Evolutionary conservation across 176 grass and related monocot species (phyloP), one percentile per base, ranked within the genome.

Genomic region (Lolium perenne): DNA sequence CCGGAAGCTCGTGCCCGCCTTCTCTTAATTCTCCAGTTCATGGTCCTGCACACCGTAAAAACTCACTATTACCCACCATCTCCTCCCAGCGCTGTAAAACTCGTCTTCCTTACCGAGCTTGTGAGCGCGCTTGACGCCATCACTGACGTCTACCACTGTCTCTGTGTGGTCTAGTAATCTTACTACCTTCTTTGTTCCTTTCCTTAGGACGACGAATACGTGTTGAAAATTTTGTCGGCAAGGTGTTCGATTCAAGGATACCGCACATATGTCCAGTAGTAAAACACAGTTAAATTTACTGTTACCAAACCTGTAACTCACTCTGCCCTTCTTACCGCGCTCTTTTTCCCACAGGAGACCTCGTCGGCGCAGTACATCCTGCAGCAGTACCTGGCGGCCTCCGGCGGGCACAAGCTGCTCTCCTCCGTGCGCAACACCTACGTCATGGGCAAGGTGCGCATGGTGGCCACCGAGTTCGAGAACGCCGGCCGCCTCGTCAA

Each of bases 281-380:
- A 81, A 86, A 85, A 70, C 41, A 69, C 22, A 10, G 20, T 20
- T 61, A 59, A 38, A 38, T 63, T 78, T 89, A 89, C 81, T 67
- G 77, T 38, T 68, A 16, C 62, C 32, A 3, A 56, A 9, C 6
- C 45, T 77, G 62, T 77, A 5, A 56, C 25, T 35, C 21, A 53
- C 50, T 65, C 79, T 46, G 35, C 12, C 5, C 3, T 1, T 35
- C n/a, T 65, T 69, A 54, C 6, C 57, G 21, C 47, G 83, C 49
- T 72, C 49, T 72, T 86, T 86, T 88, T 35, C 60, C 38, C 38
- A 45, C 89, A 95, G 93, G 88, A 89, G 69, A 90, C 91, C 78
- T 95, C 91, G 49, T 92, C 93, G 26, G 93, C 91, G 51, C 90
- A 90, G 76, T 95, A 95, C 88, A 95, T 95, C 58, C 80, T 95